Conservation (phyloP, 1,284 basidiomycete genomes). For the Rhodotorula glutinis region DNA sequence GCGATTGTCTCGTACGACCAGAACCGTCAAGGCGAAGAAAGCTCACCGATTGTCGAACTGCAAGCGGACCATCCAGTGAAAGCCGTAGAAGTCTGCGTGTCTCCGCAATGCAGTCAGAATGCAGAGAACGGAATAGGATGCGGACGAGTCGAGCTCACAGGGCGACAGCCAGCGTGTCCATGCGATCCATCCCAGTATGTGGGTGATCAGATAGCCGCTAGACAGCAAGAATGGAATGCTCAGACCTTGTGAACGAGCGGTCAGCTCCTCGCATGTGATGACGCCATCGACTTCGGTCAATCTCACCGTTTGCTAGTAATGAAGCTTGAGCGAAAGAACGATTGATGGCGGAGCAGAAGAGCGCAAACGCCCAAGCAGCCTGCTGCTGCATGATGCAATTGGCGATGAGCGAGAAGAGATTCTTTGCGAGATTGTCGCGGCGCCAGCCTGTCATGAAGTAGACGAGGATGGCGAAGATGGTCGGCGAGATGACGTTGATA, state of each 20-base stretch:
- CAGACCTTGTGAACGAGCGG: slow-evolving; percentile 43
- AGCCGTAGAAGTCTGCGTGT: slow-evolving; percentile 37
- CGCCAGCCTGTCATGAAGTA: slow-evolving; percentile 50
- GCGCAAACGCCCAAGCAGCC: slow-evolving; percentile 49
- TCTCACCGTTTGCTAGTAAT: slow-evolving; percentile 47
- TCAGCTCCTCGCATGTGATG: slow-evolving; percentile 12
- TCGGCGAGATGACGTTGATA: slow-evolving; percentile 36
- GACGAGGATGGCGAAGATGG: slow-evolving; percentile 48
- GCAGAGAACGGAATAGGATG: background rate
- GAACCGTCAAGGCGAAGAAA: too few species aligned
- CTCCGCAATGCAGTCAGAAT: background rate
- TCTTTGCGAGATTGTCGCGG: slow-evolving; percentile 48
- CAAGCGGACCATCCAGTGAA: slow-evolving; percentile 49
- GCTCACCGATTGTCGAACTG: slow-evolving; percentile 46
- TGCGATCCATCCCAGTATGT: slow-evolving; percentile 46
- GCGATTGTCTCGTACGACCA: background rate
- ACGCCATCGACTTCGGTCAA: too few species aligned
- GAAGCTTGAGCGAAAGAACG: slow-evolving; percentile 50
- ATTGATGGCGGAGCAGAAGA: slow-evolving; percentile 49
- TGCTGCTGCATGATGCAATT: slow-evolving; percentile 47
- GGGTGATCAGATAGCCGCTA: slow-evolving; percentile 46
- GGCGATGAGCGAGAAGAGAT: slow-evolving; percentile 51
- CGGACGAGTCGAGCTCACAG: slow-evolving; percentile 2
- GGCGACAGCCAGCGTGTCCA: slow-evolving; percentile 37
- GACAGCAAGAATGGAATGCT: slow-evolving; percentile 44